phyloP scores from a whole-genome alignment of 2,329 filamentous ascomycete species.

The Leptographium radiaticola region DNA sequence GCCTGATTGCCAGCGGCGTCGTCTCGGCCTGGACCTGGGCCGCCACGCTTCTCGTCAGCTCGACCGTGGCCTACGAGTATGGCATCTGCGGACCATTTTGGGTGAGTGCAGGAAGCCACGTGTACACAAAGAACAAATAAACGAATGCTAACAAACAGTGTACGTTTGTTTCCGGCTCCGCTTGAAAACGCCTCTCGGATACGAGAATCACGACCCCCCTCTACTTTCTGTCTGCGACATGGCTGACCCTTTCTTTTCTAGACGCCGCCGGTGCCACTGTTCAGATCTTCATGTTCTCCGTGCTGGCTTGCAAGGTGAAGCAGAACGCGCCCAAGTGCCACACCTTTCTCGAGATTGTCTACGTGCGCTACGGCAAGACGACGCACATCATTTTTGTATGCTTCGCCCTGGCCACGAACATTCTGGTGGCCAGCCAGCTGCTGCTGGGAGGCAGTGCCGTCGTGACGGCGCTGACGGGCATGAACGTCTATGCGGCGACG shows the following conservation, averaged over 20 bases:
- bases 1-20: slow-evolving; percentile 31
- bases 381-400: slow-evolving; percentile 26
- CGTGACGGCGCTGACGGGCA: slow-evolving; percentile 24
- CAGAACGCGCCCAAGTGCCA: slow-evolving; percentile 24
- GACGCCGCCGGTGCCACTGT: slow-evolving; percentile 24
- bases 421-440: slow-evolving; percentile 25
- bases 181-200: too few species aligned
- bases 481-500: slow-evolving; percentile 27
- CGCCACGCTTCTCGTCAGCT: slow-evolving; percentile 28
- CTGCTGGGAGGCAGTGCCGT: slow-evolving; percentile 25
- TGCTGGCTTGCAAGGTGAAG: slow-evolving; percentile 29
- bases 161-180: too few species aligned
- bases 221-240: too few species aligned
- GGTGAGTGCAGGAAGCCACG: slow-evolving; percentile 10
- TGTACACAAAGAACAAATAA: too few species aligned
- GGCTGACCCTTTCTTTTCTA: too few species aligned
- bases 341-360: slow-evolving; percentile 28
- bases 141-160: too few species aligned
- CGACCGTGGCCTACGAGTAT: slow-evolving; percentile 27
- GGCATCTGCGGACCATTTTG: slow-evolving; percentile 28
- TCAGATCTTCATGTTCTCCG: slow-evolving; percentile 26
- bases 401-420: slow-evolving; percentile 25
- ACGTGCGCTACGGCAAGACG: slow-evolving; percentile 21
- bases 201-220: too few species aligned
- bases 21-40: slow-evolving; percentile 37